Evolutionary conservation across 306 rosid species (phyloP), one percentile per base, ranked within the genome.

Genomic region (Betula pendula): DNA sequence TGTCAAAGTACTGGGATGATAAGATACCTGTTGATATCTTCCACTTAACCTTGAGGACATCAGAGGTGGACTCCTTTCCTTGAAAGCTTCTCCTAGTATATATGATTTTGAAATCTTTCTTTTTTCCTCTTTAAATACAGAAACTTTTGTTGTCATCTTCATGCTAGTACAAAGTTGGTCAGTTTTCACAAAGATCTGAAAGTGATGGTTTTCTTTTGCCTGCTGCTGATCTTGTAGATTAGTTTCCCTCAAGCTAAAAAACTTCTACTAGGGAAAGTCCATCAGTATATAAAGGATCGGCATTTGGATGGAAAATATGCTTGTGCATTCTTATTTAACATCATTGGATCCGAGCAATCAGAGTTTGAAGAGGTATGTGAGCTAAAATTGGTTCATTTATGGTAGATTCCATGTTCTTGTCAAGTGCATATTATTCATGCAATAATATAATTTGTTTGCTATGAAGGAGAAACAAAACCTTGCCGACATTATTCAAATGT

Each of bases 1-100:
- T 96, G 77, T 89, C 97, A 63, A 96, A 86, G 91, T 88, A 87
- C 38, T 93, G 99, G 99, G 96, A 96, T 86, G 89, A 96, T 78
- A 92, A 89, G 84, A 92, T 96, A 60, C 90, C 98, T 48, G 80
- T 87, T 81, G 91, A 84, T 79, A 55, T 93, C 62, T 93, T 91
- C 81, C 89, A 96, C 88, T 82, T 89, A 77, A 88, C 99, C 73
- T 85, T 96, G 85, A 88, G 85, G 88, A 89, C 82, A 81, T 77
- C 98, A 25, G 91, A 92, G 97, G 99, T 87, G 74, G 75, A 81
- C 50, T 82, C 66, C 52, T 59, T 56, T 40, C 60, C 68, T 71
- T 65, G 62, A 51, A 56, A 76, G 43, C 72, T 82, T 73, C 47
- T 75, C 55, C 40, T 73, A 62, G 60, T 66, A 58, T 67, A 51